Percentiles rank a stretch among this genome's conserved stretches.
Evolutionary conservation across 345 rosid species (phyloP).

Genomic region (Moringa oleifera): DNA sequence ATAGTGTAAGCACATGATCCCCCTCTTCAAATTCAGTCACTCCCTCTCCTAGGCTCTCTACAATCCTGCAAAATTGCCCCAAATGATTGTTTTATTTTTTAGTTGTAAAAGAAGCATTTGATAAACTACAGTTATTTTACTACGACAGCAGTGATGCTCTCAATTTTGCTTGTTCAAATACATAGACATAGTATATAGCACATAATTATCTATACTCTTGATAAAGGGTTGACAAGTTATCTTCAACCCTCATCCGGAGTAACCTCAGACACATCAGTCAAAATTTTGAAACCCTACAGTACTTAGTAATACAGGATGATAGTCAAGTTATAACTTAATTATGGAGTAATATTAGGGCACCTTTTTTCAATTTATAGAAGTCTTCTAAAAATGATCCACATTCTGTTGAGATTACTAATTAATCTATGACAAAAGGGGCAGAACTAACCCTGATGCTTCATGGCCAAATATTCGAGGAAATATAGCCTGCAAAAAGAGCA

Average conservation of each 20-base stretch:
- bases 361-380: too few relatives aligned
- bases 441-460: conserved; percentile 84
- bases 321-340: neutral
- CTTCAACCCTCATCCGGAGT: too few relatives aligned
- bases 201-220: too few relatives aligned
- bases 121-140: too few relatives aligned
- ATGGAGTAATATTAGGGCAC: neutral
- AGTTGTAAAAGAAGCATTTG: neutral
- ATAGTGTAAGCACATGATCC: conserved; percentile 79
- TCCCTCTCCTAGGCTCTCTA: conserved; percentile 75
- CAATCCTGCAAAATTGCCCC: conserved; percentile 50
- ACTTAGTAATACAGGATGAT: neutral
- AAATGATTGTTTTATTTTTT: neutral
- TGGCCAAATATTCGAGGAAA: conserved; percentile 95
- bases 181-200: too few relatives aligned
- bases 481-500: conserved; percentile 49
- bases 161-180: too few relatives aligned
- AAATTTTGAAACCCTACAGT: too few relatives aligned
- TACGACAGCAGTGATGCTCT: too few relatives aligned
- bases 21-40: conserved; percentile 80
- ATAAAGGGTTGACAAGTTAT: too few relatives aligned
- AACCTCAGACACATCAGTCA: too few relatives aligned
- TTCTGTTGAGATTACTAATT: neutral
- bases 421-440: neutral
- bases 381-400: too few relatives aligned